Base-by-base conservation (phyloP, 2,329 filamentous ascomycete genomes). In the Aspergillus floridensis region DNA sequence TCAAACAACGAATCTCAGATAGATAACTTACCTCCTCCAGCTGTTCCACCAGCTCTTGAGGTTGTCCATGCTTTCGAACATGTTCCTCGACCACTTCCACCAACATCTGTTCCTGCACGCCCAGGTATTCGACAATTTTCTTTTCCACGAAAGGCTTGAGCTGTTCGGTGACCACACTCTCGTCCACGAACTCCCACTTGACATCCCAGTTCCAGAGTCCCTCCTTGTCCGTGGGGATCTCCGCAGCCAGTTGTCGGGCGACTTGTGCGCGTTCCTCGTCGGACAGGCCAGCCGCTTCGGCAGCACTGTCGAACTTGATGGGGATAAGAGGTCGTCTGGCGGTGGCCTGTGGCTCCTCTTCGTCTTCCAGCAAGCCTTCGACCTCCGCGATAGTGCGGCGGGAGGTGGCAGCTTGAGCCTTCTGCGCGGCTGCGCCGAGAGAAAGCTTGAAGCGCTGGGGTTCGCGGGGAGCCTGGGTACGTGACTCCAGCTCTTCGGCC, bases 41-140 rank as follows among this genome's bases (percentile, higher is more conserved):
- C 71, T 96, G 89, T 66, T 92, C 91, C 21, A 93, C 91, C 68
- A 99, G 76, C 57, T 90, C 90, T 61, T 87, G 84, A n/a, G 95
- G 91, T 63, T 83, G 84, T 26, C 87, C 88, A 67, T 88, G 87
- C 68, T 87, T 88, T 64, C 88, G 85, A 63, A 99, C 80, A 76
- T 96, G 92, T 69, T 92, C 89, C 72, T 97, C 89, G 44, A 98
- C 92, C 48, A 95, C 88, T 72, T 96, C 93, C 32, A 99, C 92
- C 51, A 99, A 81, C 79, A 97, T 88, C 77, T 98, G 91, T 75
- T 99, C 95, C 77, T 98, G 92, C 59, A 99, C 90, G 60, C 96
- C 96, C 52, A 99, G 84, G 69, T 95, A 96, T 76, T 99, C 95
- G 61, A 99, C 89, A 67, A 98, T 91, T 83, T 98, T 99, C 84